Conservation (phyloP, 345 rosid genomes). For the Salix koriyanagi region DNA sequence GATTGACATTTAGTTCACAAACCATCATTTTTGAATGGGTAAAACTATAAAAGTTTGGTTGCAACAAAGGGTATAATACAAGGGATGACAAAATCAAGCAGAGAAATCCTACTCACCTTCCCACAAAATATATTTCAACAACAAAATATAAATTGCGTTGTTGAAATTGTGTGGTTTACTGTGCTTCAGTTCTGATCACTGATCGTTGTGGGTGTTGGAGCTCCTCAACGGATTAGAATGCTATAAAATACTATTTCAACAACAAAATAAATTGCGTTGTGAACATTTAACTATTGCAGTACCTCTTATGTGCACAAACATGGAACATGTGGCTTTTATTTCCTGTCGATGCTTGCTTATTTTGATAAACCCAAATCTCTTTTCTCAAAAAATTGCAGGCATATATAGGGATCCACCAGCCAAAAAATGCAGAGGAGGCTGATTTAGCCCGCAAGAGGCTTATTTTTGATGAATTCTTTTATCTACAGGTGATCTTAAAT, state of each 20-base stretch:
- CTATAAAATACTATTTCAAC: neutral
- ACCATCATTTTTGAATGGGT: too few relatives aligned
- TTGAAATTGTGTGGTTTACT: neutral
- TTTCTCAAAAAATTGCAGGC: constrained; percentile 53
- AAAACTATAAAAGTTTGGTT: too few relatives aligned
- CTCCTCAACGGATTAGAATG: neutral
- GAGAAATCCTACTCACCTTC: constrained; percentile 50
- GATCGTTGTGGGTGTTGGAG: neutral
- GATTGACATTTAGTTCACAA: too few relatives aligned
- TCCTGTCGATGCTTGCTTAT: neutral
- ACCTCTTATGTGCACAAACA: neutral
- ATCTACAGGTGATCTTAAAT: constrained; percentile 64
- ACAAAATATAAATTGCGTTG: too few relatives aligned
- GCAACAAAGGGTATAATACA: too few relatives aligned
- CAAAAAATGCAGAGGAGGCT: constrained; percentile 72
- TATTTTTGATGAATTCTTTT: constrained; percentile 89
- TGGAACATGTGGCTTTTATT: neutral
- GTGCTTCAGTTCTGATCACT: neutral
- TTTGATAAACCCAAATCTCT: neutral
- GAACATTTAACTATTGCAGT: neutral
- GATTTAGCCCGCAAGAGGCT: constrained; percentile 93
- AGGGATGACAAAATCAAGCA: neutral
- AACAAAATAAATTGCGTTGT: neutral
- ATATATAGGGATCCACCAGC: constrained; percentile 76
- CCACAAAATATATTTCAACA: constrained; percentile 29